Evolutionary conservation across 148 eudicot genomes (phyloP).

Genomic region (Rhododendron ovatum): DNA sequence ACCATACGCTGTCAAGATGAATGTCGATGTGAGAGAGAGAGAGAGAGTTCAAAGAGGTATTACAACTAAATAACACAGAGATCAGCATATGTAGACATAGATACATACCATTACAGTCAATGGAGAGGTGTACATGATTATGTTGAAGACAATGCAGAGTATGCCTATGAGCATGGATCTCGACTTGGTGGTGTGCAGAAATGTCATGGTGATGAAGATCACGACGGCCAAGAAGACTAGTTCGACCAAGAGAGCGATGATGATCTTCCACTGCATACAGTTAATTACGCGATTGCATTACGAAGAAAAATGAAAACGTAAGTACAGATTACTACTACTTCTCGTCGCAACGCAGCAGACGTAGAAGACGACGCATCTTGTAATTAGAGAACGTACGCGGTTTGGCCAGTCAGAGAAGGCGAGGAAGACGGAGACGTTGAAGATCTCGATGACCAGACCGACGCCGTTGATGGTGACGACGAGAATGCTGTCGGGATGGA

Average conservation of each 20-base stretch:
- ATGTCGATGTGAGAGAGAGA: not conserved
- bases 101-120: conserved; percentile 60
- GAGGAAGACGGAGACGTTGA: conserved; percentile 51
- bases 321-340: too few species aligned
- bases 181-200: conserved; percentile 25
- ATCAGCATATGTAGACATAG: not conserved
- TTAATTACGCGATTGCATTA: not conserved
- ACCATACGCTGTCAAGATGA: conserved; percentile 33
- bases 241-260: conserved; percentile 24
- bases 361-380: not conserved
- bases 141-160: conserved; percentile 49
- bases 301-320: not conserved
- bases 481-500: conserved; percentile 59
- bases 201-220: conserved; percentile 22
- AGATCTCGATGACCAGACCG: conserved; percentile 45
- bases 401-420: conserved; percentile 32
- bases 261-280: conserved; percentile 40
- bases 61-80: not conserved
- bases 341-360: not conserved
- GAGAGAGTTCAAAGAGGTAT: not conserved
- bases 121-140: conserved; percentile 66
- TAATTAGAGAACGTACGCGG: conserved; percentile 33
- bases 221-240: conserved; percentile 26
- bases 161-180: conserved; percentile 62
- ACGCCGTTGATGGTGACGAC: conserved; percentile 63